These are phyloP conservation scores for Sporothrix variecibatus DNA, from an alignment of 2,329 filamentous ascomycete species.

Conservation along the genomic window DNA sequence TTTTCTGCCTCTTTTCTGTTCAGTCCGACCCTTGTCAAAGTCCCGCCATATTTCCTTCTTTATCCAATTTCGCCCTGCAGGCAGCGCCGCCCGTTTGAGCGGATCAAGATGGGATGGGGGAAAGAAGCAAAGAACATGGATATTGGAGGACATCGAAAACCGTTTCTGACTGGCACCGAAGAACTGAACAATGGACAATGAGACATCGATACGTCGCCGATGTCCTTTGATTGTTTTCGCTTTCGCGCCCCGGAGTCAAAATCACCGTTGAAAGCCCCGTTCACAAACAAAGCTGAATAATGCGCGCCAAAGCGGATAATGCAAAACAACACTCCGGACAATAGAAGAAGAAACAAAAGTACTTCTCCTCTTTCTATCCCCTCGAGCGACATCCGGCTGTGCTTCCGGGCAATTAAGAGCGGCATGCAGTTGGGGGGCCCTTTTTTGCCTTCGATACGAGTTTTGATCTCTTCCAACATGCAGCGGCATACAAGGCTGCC, in stretches of 20 bases:
- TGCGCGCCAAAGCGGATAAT: neutral
- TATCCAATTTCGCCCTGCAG: neutral
- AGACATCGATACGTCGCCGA: neutral
- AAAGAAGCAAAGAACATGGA: neutral
- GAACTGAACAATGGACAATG: neutral
- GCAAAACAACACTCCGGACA: neutral
- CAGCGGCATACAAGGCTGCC: constrained; percentile 1
- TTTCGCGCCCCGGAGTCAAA: neutral
- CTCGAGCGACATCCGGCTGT: neutral
- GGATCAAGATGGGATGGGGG: constrained; percentile 14
- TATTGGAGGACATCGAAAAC: neutral
- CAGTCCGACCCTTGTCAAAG: neutral
- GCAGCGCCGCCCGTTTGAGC: neutral
- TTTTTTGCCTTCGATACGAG: neutral
- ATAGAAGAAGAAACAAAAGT: neutral
- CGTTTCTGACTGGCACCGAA: neutral
- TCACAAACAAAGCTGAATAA: neutral
- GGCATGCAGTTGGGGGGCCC: neutral
- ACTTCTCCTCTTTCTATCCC: neutral
- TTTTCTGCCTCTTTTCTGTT: neutral
- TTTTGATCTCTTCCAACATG: neutral
- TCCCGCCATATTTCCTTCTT: neutral
- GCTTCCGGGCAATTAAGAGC: neutral
- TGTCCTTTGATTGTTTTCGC: neutral
- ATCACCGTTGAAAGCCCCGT: neutral